Conservation (phyloP, 257 asterid genomes). For the Ajuga chamaepitys region DNA sequence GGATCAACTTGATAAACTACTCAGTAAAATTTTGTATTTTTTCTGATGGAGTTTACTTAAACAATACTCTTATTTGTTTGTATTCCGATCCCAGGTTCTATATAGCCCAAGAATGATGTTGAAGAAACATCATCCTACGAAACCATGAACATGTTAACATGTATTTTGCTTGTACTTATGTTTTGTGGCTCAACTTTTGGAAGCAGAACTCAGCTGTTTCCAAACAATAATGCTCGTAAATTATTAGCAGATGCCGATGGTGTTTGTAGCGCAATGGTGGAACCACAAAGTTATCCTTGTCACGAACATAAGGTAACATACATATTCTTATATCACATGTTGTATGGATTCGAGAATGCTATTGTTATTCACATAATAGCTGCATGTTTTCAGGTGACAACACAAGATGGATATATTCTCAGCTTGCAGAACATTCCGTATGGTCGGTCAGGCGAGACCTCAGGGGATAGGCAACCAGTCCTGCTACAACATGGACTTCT, state of each 20-base stretch:
- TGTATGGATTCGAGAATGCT: no score
- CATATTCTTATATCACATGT: no score
- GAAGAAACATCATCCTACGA: not conserved
- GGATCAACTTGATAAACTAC: not conserved
- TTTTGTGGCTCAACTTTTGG: conserved; percentile 4
- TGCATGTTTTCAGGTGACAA: conserved; percentile 22
- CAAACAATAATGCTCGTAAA: not conserved
- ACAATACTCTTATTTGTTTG: not conserved
- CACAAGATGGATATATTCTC: conserved; percentile 38
- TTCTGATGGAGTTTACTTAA: not conserved
- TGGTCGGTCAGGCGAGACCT: conserved; percentile 23
- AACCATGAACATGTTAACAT: conserved; percentile 9
- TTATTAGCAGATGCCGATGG: conserved; percentile 17
- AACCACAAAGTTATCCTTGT: conserved; percentile 24
- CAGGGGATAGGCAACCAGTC: conserved; percentile 22
- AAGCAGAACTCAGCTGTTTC: conserved; percentile 11
- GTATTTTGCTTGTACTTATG: not conserved
- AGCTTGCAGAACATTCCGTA: conserved; percentile 37
- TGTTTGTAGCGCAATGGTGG: conserved; percentile 31
- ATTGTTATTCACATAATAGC: not conserved
- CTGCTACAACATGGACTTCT: conserved; percentile 39
- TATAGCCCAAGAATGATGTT: not conserved
- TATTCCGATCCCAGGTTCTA: not conserved
- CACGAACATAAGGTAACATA: conserved; percentile 24
- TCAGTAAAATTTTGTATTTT: not conserved